These are phyloP conservation scores for Kodamaea suecica DNA, from an alignment of 1,139 yeast species.

Conservation along the genomic window DNA sequence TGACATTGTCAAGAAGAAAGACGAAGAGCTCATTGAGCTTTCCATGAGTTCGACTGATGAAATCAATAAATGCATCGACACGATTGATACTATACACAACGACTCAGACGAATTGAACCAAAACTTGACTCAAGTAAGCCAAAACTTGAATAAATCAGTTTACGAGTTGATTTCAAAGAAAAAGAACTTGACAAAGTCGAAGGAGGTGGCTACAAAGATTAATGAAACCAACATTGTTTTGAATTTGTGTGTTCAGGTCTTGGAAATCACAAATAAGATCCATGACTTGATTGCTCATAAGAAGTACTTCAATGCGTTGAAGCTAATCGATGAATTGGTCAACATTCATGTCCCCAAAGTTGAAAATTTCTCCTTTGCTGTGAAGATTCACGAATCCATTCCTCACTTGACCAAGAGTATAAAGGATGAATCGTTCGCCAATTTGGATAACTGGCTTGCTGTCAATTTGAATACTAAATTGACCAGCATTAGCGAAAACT, in stretches of 20 bases:
- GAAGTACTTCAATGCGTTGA: slow-evolving; percentile 83
- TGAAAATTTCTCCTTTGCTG: slow-evolving; percentile 73
- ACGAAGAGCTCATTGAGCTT: slow-evolving; percentile 58
- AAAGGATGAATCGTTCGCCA: slow-evolving; percentile 72
- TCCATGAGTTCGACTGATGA: slow-evolving; percentile 64
- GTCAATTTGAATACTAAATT: slow-evolving; percentile 60
- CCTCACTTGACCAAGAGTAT: slow-evolving; percentile 76
- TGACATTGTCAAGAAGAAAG: slow-evolving; percentile 56
- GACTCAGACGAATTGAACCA: slow-evolving; percentile 53
- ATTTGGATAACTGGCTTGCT: slow-evolving; percentile 70
- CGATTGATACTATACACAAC: slow-evolving; percentile 54
- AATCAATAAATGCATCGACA: slow-evolving; percentile 50
- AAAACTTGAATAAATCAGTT: slow-evolving; percentile 60
- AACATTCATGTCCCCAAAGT: slow-evolving; percentile 68
- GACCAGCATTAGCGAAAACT: slow-evolving; percentile 54
- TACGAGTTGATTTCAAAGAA: slow-evolving; percentile 58
- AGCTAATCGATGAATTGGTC: slow-evolving; percentile 70
- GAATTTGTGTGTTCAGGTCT: slow-evolving; percentile 71
- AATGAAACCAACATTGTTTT: slow-evolving; percentile 61
- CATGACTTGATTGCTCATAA: slow-evolving; percentile 74
- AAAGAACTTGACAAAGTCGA: slow-evolving; percentile 50
- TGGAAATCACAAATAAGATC: slow-evolving; percentile 82
- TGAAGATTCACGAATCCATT: slow-evolving; percentile 66
- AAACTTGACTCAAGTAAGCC: slow-evolving; percentile 50
- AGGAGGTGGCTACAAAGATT: slow-evolving; percentile 58